Base-by-base conservation (phyloP, 192 early-diverging fungal genomes). In the Cladochytrium replicatum region DNA sequence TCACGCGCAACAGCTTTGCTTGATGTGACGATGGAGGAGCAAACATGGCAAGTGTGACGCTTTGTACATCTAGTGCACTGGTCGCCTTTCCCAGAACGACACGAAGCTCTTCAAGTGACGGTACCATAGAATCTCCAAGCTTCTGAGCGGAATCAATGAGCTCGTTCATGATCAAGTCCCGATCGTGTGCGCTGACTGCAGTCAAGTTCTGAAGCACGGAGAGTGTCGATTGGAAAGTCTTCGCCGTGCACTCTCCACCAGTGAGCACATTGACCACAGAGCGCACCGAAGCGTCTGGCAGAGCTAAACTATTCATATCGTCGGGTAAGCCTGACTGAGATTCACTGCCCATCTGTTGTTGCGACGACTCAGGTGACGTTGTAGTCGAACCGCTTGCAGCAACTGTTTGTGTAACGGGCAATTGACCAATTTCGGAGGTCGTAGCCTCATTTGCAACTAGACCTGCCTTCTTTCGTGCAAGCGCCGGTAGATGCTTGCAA, bases 211-310 rank as follows among this genome's bases (percentile, higher is more conserved):
- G 89, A 41, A 98, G 91, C 23, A 91, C 83, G 29, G 82, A 75
- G 4, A 95, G 69, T 2, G 89, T 92, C 55, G 83, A 87, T 68
- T 93, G 90, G 81, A 96, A 98, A 1, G 89, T 98, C 48, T 83
- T 84, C 54, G 84, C 81, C 17, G 95, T 86, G 55, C 88, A 90
- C 60, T 89, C 91, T 19, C 87, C 90, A 13, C 77, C 80, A 19
- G 87, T 91, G 27, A 98, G 64, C 0, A 94, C 89, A 46, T 93
- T 85, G 26, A 98, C 88, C 22, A 98, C 82, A 2, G 83, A 62
- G 8, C 82, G 79, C n/a, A 93, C 53, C 43, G 83, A 86, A 29
- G 83, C 71, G 3, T 85, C 82, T 8, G 92, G 94, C 37, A 95
- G 85, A 1, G 66, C 68, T n/a, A n/a, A n/a, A n/a, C n/a, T n/a